Evolutionary conservation across 345 rosid species (phyloP).

Genomic region (Aegle marmelos): DNA sequence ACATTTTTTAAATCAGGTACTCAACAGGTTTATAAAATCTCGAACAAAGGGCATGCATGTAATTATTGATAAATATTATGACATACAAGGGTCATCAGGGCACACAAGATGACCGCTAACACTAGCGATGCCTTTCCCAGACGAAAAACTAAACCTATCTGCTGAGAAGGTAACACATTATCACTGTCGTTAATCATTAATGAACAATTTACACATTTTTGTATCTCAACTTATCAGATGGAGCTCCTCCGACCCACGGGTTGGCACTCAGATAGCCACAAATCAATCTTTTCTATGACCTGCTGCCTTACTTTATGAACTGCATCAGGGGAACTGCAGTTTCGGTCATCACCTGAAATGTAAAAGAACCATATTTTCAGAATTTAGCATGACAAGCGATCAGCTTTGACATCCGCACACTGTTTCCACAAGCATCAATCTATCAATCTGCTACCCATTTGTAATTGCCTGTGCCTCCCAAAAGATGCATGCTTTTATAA

Average conservation of each 20-base stretch:
- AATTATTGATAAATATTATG: no score
- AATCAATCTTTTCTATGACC: conserved; percentile 73
- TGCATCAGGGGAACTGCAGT: conserved; percentile 82
- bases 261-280: conserved; percentile 88
- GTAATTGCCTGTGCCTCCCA: not conserved
- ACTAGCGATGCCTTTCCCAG: not conserved
- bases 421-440: not conserved
- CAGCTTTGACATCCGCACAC: not conserved
- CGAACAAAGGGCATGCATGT: not conserved
- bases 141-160: conserved; percentile 15
- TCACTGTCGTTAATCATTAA: conserved; percentile 9
- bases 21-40: not conserved
- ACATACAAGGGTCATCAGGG: not conserved
- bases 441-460: not conserved
- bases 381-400: not conserved
- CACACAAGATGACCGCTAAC: not conserved
- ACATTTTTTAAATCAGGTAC: not conserved
- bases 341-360: conserved; percentile 61
- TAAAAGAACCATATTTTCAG: not conserved
- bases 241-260: conserved; percentile 37
- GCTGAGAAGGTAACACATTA: conserved; percentile 20
- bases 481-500: not conserved
- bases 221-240: conserved; percentile 17
- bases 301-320: conserved; percentile 80
- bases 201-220: not conserved